These are phyloP conservation scores for Epichloe gansuensis DNA, from an alignment of 2,329 filamentous ascomycete species.

Conservation along the genomic window DNA sequence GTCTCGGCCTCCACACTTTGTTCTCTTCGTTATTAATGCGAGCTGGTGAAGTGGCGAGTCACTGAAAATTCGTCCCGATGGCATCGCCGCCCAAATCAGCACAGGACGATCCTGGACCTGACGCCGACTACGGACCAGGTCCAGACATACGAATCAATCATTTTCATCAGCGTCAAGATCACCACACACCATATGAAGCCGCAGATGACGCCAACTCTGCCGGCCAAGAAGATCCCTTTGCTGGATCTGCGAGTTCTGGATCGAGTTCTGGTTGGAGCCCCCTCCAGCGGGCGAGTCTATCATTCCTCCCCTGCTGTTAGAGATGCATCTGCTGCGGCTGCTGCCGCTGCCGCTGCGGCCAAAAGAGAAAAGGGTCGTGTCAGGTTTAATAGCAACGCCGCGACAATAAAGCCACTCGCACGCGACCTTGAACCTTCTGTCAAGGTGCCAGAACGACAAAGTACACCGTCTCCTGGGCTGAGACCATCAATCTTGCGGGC, in stretches of 20 bases:
- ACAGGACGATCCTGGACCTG: slow-evolving; percentile 1
- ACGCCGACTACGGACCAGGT: background rate
- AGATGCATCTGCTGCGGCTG: background rate
- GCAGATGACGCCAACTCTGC: background rate
- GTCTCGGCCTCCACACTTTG: background rate
- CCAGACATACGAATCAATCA: background rate
- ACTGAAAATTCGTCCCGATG: background rate
- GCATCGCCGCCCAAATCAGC: slow-evolving; percentile 4
- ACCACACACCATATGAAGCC: background rate
- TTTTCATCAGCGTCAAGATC: background rate
- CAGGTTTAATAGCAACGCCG: slow-evolving; percentile 35
- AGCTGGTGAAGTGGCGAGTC: background rate
- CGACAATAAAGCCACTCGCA: slow-evolving; percentile 16
- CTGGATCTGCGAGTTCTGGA: background rate
- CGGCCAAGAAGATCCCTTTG: background rate
- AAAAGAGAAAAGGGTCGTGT: slow-evolving; percentile 36
- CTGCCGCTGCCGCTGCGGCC: slow-evolving; percentile 2
- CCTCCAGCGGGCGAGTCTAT: background rate
- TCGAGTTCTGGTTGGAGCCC: background rate
- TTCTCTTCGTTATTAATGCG: background rate
- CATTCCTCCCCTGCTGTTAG: background rate
- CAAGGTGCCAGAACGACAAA: background rate
- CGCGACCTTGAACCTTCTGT: slow-evolving; percentile 6
- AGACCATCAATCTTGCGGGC: slow-evolving; percentile 32
- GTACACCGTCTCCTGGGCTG: slow-evolving; percentile 16